These are phyloP conservation scores for Bertia moriformis DNA, from an alignment of 2,329 filamentous ascomycete genomes.

Conservation along the genomic window DNA sequence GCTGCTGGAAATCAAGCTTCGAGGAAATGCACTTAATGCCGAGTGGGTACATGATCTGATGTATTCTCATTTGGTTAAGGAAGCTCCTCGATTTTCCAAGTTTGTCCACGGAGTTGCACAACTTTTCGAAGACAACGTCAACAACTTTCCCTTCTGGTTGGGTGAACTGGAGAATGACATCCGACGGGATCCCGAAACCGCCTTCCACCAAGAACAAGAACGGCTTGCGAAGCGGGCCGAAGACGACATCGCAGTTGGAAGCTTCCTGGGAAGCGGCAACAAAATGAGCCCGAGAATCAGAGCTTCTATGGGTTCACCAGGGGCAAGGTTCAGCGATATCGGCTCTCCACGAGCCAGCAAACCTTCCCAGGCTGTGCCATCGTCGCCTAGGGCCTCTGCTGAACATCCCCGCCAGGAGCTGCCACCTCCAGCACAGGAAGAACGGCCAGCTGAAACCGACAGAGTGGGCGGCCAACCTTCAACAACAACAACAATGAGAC, in stretches of 20 bases:
- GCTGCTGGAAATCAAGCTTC: constrained; percentile 51
- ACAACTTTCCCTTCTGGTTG: constrained; percentile 59
- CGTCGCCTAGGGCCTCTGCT: neutral
- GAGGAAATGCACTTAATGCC: constrained; percentile 23
- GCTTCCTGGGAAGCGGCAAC: constrained; percentile 20
- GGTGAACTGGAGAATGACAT: constrained; percentile 53
- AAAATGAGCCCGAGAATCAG: neutral
- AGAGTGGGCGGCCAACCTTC: no score
- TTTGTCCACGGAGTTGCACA: constrained; percentile 54
- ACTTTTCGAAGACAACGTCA: constrained; percentile 55
- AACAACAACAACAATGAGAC: neutral
- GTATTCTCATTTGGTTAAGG: constrained; percentile 52
- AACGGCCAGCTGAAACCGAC: neutral
- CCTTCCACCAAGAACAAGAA: constrained; percentile 52
- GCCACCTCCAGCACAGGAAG: neutral
- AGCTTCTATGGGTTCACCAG: neutral
- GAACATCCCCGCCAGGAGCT: neutral
- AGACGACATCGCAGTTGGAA: constrained; percentile 51
- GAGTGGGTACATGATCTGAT: constrained; percentile 54
- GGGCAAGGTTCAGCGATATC: neutral
- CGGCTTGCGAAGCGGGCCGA: constrained; percentile 41
- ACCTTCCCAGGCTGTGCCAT: neutral
- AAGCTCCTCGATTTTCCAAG: constrained; percentile 53
- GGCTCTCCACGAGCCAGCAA: neutral
- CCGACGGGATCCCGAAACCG: constrained; percentile 45